These are phyloP conservation scores for Opeltia flavorubescens DNA, from an alignment of 495 filamentous ascomycete species.

Conservation along the genomic window DNA sequence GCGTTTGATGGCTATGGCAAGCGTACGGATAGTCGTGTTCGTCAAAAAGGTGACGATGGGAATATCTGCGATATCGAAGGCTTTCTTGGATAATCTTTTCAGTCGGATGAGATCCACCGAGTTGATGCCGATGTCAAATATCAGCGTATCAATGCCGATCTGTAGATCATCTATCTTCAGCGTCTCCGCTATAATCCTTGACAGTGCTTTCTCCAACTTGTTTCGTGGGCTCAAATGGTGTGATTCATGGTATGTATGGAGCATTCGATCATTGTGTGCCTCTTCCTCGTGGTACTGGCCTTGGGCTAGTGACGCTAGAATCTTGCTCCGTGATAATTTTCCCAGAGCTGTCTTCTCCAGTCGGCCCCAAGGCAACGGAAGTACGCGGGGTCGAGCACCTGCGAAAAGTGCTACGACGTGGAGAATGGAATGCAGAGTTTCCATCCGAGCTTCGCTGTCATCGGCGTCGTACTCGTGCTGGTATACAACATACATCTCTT, in stretches of 20 bases:
- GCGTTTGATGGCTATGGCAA: constrained; percentile 19
- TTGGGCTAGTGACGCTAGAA: constrained; percentile 21
- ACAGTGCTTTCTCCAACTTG: constrained; percentile 7
- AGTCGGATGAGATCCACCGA: constrained; percentile 31
- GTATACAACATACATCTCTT: constrained; percentile 26
- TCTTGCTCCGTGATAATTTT: constrained; percentile 32
- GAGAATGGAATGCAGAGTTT: constrained; percentile 1
- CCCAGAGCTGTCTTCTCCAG: constrained; percentile 29
- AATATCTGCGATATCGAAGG: constrained; percentile 11
- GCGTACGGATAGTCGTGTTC: constrained; percentile 22
- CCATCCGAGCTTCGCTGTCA: neutral
- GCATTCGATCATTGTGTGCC: neutral
- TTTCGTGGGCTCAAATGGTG: neutral
- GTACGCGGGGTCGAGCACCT: constrained; percentile 5
- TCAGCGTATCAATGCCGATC: constrained; percentile 19
- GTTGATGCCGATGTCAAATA: constrained; percentile 30
- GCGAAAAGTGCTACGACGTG: neutral
- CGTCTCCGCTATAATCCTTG: constrained; percentile 14
- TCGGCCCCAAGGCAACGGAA: constrained; percentile 10
- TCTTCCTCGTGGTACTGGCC: constrained; percentile 16
- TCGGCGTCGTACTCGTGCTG: constrained; percentile 11
- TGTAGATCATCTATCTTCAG: constrained; percentile 10
- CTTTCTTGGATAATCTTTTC: constrained; percentile 11
- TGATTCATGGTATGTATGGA: constrained; percentile 2
- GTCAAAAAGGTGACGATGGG: constrained; percentile 28